Conservation (phyloP, 164 flowering plant species). For the Berberis vulgaris region DNA sequence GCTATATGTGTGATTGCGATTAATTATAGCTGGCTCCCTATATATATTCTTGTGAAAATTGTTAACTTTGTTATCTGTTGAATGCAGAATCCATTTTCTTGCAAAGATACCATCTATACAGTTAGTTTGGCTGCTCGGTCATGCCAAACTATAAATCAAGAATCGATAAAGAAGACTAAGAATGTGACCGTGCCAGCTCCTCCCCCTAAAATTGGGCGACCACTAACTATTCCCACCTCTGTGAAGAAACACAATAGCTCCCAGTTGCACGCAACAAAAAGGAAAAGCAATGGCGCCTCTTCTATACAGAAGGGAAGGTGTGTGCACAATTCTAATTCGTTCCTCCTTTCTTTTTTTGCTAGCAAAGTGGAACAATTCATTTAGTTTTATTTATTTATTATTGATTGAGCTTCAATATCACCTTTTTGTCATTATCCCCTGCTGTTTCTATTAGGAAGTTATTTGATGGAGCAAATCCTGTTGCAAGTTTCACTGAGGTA, state of each 20-base stretch:
- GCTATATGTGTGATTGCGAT: not conserved
- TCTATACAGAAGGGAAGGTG: constrained; percentile 3
- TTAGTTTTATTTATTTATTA: not conserved
- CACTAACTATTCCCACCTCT: not conserved
- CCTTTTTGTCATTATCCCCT: not conserved
- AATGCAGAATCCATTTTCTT: constrained; percentile 3
- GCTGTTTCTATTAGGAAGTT: constrained; percentile 1
- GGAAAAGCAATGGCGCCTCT: not conserved
- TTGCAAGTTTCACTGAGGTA: too few species aligned
- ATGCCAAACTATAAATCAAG: constrained; percentile 4
- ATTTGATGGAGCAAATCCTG: constrained; percentile 4
- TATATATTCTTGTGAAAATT: too few species aligned
- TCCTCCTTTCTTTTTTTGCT: not conserved
- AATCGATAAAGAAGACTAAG: constrained; percentile 3
- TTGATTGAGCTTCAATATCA: too few species aligned
- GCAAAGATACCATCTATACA: constrained; percentile 4
- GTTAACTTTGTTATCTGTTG: not conserved
- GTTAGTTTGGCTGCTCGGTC: constrained; percentile 6
- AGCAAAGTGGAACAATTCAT: not conserved
- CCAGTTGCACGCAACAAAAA: not conserved
- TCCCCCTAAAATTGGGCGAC: not conserved
- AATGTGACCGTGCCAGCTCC: not conserved
- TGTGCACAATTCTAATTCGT: not conserved
- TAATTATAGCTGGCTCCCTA: not conserved
- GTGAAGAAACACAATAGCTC: not conserved